Percentiles rank a stretch among this genome's conserved stretches.
These are phyloP conservation scores for Phytophthora constricta DNA, from an alignment of 352 stramenopile genomes.

Conservation along the genomic window DNA sequence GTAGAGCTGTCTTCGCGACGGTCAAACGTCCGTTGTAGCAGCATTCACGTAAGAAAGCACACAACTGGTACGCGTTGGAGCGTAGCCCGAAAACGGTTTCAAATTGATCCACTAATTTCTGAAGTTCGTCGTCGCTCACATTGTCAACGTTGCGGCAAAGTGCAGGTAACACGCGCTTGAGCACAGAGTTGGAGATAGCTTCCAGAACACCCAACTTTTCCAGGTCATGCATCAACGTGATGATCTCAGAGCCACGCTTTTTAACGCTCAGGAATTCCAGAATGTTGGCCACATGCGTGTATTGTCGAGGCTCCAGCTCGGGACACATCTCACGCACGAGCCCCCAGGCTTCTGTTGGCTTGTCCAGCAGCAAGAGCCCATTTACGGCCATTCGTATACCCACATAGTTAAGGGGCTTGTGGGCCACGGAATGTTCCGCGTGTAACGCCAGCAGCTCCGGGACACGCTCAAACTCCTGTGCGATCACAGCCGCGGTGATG, in stretches of 20 bases:
- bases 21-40: slow-evolving; percentile 37
- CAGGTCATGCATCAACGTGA: slow-evolving; percentile 43
- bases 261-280: slow-evolving; percentile 54
- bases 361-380: slow-evolving; percentile 57
- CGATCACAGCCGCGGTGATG: slow-evolving; percentile 59
- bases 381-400: slow-evolving; percentile 65
- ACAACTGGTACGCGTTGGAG: slow-evolving; percentile 45
- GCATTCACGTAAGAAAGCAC: slow-evolving; percentile 52
- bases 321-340: slow-evolving; percentile 45
- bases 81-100: slow-evolving; percentile 42
- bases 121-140: slow-evolving; percentile 48
- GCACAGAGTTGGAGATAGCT: slow-evolving; percentile 41
- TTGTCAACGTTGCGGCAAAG: slow-evolving; percentile 42
- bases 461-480: slow-evolving; percentile 58
- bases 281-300: slow-evolving; percentile 48
- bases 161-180: slow-evolving; percentile 47
- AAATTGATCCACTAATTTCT: slow-evolving; percentile 35
- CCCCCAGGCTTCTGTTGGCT: slow-evolving; percentile 45
- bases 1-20: slow-evolving; percentile 36
- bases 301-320: slow-evolving; percentile 31
- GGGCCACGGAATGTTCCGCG: slow-evolving; percentile 26
- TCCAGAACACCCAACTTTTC: slow-evolving; percentile 37
- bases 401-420: slow-evolving; percentile 39
- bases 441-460: slow-evolving; percentile 46
- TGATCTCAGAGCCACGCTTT: slow-evolving; percentile 39